phyloP scores from a whole-genome alignment of 768 basidiomycete species.

The Leccinum incarnatum region DNA sequence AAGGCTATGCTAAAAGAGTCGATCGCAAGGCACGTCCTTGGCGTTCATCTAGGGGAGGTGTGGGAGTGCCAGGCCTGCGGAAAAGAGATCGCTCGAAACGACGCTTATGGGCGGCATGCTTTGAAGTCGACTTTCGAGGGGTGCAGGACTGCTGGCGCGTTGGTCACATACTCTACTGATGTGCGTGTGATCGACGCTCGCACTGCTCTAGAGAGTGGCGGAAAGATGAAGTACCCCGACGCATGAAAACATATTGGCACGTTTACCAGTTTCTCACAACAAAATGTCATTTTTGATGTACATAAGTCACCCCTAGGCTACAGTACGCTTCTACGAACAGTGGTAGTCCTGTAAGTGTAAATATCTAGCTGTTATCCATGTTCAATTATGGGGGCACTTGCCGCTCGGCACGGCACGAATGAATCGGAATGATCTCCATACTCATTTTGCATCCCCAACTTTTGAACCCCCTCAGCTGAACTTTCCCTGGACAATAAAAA shows the following conservation, averaged over 20 bases:
- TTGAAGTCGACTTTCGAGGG: not conserved
- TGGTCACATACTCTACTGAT: conserved; percentile 9
- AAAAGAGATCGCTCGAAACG: conserved; percentile 9
- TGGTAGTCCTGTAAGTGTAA: too few species aligned
- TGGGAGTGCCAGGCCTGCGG: conserved; percentile 14
- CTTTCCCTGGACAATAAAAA: too few species aligned
- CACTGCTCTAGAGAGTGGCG: conserved; percentile 6
- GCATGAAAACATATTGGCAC: not conserved
- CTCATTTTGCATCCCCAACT: too few species aligned
- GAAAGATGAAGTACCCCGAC: not conserved
- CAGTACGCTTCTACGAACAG: too few species aligned
- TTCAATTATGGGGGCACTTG: too few species aligned
- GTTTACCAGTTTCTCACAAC: too few species aligned
- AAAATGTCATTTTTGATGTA: too few species aligned
- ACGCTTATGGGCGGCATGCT: conserved; percentile 10
- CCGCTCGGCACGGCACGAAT: too few species aligned
- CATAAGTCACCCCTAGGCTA: too few species aligned
- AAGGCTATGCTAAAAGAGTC: conserved; percentile 24
- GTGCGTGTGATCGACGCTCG: conserved; percentile 2
- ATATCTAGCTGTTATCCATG: too few species aligned
- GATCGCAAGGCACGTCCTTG: conserved; percentile 15
- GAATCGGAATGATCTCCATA: too few species aligned
- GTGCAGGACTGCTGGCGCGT: conserved; percentile 6
- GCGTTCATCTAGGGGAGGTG: conserved; percentile 16
- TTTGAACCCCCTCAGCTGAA: too few species aligned